These are phyloP conservation scores for Hanseniaspora gamundiae DNA, from an alignment of 1,139 yeast genomes.

Conservation along the genomic window DNA sequence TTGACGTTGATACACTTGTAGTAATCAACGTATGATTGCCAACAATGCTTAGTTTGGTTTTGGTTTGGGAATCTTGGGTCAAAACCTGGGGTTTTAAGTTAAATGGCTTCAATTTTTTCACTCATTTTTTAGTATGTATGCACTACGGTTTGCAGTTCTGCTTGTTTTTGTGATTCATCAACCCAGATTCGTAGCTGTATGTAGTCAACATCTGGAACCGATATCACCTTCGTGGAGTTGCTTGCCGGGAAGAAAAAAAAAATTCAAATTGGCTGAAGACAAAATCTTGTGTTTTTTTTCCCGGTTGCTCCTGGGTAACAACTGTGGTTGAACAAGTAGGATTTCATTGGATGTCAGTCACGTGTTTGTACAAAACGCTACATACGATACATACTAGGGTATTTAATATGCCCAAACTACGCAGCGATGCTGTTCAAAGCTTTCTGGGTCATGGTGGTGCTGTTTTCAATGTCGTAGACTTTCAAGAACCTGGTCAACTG, in stretches of 20 bases:
- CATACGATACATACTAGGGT: no score
- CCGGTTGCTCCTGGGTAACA: neutral
- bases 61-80: constrained; percentile 93
- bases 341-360: constrained; percentile 10
- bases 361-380: constrained; percentile 6
- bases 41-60: constrained; percentile 97
- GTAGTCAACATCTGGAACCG: no score
- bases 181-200: no score
- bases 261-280: no score
- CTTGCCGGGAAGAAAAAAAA: no score
- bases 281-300: no score
- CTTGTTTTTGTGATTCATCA: no score
- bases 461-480: constrained; percentile 28
- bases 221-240: no score
- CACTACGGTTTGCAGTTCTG: no score
- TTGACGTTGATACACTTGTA: constrained; percentile 92
- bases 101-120: constrained; percentile 5
- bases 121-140: constrained; percentile 3
- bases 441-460: constrained; percentile 15
- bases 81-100: constrained; percentile 71
- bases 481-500: constrained; percentile 36
- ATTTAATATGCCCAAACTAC: no score
- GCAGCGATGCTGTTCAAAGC: constrained; percentile 12
- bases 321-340: neutral
- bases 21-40: constrained; percentile 95